Percentiles rank a stretch among this genome's conserved stretches.
These are phyloP conservation scores for Clavispora phyllophila DNA, from an alignment of 805 yeast genomes.

Conservation along the genomic window DNA sequence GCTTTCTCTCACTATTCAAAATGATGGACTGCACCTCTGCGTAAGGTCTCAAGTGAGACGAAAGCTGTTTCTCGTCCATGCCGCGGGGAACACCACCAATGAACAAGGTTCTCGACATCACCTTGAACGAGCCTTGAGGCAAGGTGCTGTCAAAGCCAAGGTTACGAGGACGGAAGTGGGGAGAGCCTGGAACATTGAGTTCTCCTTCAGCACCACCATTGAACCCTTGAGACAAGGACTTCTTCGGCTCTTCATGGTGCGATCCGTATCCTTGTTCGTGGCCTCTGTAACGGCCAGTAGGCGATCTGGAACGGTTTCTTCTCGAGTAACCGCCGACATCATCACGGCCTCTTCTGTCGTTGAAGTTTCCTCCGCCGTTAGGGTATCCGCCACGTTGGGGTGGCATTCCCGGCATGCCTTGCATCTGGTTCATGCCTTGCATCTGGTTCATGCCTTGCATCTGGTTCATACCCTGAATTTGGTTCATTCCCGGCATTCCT, in stretches of 20 bases:
- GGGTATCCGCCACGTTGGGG: background rate
- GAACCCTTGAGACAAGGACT: constrained; percentile 3
- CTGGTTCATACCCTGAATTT: constrained; percentile 4
- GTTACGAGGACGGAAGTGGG: constrained; percentile 71
- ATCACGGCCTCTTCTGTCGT: constrained; percentile 28
- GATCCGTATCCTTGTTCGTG: constrained; percentile 5
- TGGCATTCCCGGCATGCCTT: background rate
- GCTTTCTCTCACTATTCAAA: constrained; percentile 82
- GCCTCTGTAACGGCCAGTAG: constrained; percentile 24
- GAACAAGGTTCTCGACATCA: constrained; percentile 83
- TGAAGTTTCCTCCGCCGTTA: constrained; percentile 1
- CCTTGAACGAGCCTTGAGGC: constrained; percentile 77
- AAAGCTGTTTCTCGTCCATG: constrained; percentile 73
- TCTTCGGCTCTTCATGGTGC: constrained; percentile 1
- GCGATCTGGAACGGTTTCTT: constrained; percentile 53
- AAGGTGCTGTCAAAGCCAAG: constrained; percentile 65
- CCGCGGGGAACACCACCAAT: constrained; percentile 87
- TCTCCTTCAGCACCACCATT: constrained; percentile 47
- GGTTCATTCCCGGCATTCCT: constrained; percentile 6
- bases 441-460: background rate
- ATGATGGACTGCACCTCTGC: constrained; percentile 92
- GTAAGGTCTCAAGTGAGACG: constrained; percentile 68
- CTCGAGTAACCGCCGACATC: constrained; percentile 36
- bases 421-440: constrained; percentile 8
- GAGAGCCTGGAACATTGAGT: constrained; percentile 62